These are phyloP conservation scores for Myxozyma vanderwaltii DNA, from an alignment of 805 yeast species.

Conservation along the genomic window DNA sequence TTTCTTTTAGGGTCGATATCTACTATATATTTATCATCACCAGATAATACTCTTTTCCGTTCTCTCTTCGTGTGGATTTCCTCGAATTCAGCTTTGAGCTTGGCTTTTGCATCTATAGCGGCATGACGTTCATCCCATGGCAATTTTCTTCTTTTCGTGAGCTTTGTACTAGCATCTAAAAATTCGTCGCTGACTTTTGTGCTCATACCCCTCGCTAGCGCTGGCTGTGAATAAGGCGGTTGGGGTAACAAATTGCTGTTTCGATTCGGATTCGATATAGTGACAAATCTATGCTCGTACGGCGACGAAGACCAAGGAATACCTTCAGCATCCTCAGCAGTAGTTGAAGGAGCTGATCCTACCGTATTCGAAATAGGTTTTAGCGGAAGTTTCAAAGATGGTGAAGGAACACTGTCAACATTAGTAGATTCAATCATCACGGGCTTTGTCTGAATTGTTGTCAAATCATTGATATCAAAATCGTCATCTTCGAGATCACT, in stretches of 20 bases:
- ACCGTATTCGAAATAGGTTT: background rate
- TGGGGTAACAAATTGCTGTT: background rate
- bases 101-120: background rate
- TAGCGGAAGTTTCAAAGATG: background rate
- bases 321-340: background rate
- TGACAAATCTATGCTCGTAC: slow-evolving; percentile 7
- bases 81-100: background rate
- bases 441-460: background rate
- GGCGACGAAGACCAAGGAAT: slow-evolving; percentile 9
- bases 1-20: slow-evolving; percentile 6
- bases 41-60: background rate
- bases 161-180: background rate
- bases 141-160: background rate
- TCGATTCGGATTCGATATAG: background rate
- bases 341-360: background rate
- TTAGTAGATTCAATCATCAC: no score
- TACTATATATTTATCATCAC: slow-evolving; percentile 11
- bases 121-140: slow-evolving; percentile 7
- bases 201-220: background rate
- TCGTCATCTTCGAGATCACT: slow-evolving; percentile 13
- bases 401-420: background rate
- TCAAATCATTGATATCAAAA: slow-evolving; percentile 1
- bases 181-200: background rate
- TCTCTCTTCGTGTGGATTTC: background rate
- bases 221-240: background rate